Conservation (phyloP, 192 early-diverging fungal species). For the Coemansia sp. region DNA sequence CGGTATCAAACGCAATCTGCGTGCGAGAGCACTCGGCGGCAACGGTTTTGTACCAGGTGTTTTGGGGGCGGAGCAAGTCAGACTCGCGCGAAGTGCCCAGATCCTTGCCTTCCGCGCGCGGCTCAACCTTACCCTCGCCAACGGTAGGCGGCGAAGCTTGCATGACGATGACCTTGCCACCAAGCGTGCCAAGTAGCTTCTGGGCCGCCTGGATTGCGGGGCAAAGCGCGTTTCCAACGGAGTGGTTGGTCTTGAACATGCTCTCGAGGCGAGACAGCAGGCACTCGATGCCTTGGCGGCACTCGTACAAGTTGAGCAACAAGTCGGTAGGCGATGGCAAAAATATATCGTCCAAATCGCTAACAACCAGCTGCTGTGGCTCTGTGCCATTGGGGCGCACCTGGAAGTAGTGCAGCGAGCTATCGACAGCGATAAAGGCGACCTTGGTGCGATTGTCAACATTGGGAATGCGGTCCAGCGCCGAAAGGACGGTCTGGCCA, state of each 20-base stretch:
- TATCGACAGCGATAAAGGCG: constrained; percentile 90
- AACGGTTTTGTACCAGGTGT: constrained; percentile 87
- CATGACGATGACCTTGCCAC: constrained; percentile 89
- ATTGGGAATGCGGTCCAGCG: constrained; percentile 87
- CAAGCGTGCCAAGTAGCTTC: constrained; percentile 80
- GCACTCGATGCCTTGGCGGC: constrained; percentile 69
- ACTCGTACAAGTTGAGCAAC: constrained; percentile 86
- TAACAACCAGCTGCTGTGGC: constrained; percentile 94
- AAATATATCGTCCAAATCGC: constrained; percentile 89
- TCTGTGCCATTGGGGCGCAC: constrained; percentile 70
- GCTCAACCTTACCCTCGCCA: constrained; percentile 79
- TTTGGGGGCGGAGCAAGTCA: constrained; percentile 79
- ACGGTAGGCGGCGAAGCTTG: constrained; percentile 83
- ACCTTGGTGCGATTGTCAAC: constrained; percentile 87
- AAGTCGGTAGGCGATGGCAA: constrained; percentile 90
- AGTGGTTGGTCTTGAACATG: constrained; percentile 87
- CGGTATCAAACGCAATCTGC: constrained; percentile 89
- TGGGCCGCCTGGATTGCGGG: constrained; percentile 81
- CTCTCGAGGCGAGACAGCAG: constrained; percentile 73
- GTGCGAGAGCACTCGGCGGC: constrained; percentile 90
- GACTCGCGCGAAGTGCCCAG: constrained; percentile 92
- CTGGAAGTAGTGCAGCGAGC: constrained; percentile 91
- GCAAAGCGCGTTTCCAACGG: constrained; percentile 79
- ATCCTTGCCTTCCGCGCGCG: constrained; percentile 84
- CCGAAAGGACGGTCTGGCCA: constrained; percentile 76